Evolutionary conservation across 805 yeast species (phyloP).

Genomic region (Saturnispora gosingensis): DNA sequence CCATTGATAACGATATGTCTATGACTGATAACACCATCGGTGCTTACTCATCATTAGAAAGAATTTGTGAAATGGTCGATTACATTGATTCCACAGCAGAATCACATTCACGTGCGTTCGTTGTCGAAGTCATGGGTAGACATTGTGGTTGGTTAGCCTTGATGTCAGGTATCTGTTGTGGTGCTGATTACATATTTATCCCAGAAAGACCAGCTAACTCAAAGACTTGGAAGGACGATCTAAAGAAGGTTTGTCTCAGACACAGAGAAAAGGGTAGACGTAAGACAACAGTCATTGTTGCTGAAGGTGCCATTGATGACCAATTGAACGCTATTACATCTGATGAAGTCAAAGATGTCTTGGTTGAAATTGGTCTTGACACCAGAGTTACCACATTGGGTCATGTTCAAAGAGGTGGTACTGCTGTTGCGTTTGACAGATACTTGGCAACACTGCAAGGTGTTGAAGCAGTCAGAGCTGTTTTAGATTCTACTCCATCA

Average conservation of each 20-base stretch:
- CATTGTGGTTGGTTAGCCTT: conserved; percentile 99
- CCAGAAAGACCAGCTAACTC: conserved; percentile 87
- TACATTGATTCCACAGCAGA: conserved; percentile 96
- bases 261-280: conserved; percentile 86
- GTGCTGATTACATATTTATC: conserved; percentile 88
- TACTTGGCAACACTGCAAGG: conserved; percentile 91
- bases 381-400: conserved; percentile 94
- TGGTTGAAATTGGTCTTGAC: conserved; percentile 80
- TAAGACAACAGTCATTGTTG: conserved; percentile 92
- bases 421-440: conserved; percentile 94
- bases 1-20: conserved; percentile 97
- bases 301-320: conserved; percentile 92
- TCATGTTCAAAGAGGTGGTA: conserved; percentile 98
- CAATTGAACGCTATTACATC: conserved; percentile 75
- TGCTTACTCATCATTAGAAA: conserved; percentile 84
- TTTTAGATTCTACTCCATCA: conserved; percentile 75
- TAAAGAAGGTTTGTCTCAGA: conserved; percentile 62
- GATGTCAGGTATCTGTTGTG: conserved; percentile 95
- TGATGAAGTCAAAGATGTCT: conserved; percentile 69
- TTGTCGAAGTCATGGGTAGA: conserved; percentile 97
- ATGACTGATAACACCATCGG: conserved; percentile 96
- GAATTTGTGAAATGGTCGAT: conserved; percentile 91
- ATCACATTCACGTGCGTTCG: conserved; percentile 95
- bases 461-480: conserved; percentile 94
- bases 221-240: conserved; percentile 69